A percentile compares a stretch with the other conserved stretches of the same genome.
These are phyloP conservation scores for Arachis hypogaea DNA, from an alignment of 306 rosid genomes.

Conservation along the genomic window DNA sequence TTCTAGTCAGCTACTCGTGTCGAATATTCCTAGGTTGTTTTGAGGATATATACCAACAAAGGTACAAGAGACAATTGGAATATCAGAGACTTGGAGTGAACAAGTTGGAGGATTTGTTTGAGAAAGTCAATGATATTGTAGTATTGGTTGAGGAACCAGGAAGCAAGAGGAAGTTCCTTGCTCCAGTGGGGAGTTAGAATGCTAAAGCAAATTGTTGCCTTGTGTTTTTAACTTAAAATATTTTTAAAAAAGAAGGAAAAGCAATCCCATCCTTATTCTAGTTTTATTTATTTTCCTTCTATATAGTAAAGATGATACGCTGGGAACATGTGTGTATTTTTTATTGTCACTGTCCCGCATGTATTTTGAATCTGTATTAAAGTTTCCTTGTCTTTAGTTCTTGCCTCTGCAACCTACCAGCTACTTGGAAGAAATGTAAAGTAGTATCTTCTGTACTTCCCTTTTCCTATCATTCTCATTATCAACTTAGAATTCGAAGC, in stretches of 20 bases:
- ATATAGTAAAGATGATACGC: conserved; percentile 31
- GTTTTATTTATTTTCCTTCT: conserved; percentile 20
- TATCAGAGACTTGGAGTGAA: conserved; percentile 64
- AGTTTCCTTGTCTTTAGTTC: conserved; percentile 42
- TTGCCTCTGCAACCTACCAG: conserved; percentile 37
- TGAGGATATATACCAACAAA: conserved; percentile 72
- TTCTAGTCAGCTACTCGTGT: conserved; percentile 94
- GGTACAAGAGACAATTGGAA: conserved; percentile 81
- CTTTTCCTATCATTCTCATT: too few relatives aligned
- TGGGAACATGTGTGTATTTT: conserved; percentile 53
- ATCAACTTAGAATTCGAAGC: too few relatives aligned
- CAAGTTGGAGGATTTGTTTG: conserved; percentile 75
- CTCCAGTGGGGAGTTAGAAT: conserved; percentile 61
- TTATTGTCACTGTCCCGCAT: conserved; percentile 60
- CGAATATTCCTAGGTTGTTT: conserved; percentile 72
- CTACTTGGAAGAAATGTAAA: conserved; percentile 32
- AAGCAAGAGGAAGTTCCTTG: conserved; percentile 74
- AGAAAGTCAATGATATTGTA: conserved; percentile 76
- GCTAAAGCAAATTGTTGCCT: conserved; percentile 13
- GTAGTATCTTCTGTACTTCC: conserved; percentile 13
- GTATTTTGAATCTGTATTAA: conserved; percentile 42
- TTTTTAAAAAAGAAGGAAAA: conserved; percentile 11
- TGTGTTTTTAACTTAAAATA: conserved; percentile 37
- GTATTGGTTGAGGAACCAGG: conserved; percentile 76
- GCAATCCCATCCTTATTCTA: conserved; percentile 30